Conservation (phyloP, 1,284 basidiomycete genomes). For the Polyporus tsugae region DNA sequence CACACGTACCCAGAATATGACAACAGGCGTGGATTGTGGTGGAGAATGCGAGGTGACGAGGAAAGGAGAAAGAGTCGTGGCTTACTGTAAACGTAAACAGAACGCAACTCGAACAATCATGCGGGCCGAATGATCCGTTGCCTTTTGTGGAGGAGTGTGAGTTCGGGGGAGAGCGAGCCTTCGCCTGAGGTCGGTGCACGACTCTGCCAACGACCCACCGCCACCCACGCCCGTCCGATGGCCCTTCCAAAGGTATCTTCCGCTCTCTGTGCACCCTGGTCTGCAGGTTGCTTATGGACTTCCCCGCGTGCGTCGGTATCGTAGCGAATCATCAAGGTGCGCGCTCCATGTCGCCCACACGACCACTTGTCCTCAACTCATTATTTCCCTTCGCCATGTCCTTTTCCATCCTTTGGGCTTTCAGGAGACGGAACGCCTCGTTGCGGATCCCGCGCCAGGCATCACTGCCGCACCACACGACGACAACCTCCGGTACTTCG, state of each 20-base stretch:
- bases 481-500: constrained; percentile 98
- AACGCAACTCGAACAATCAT: not conserved
- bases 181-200: not conserved
- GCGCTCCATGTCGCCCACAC: constrained; percentile 29
- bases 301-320: not conserved
- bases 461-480: constrained; percentile 95
- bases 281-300: constrained; percentile 1
- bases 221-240: constrained; percentile 22
- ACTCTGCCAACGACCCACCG: constrained; percentile 18
- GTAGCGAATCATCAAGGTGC: constrained; percentile 67
- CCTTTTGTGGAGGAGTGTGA: constrained; percentile 13
- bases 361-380: constrained; percentile 22
- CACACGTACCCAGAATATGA: not conserved
- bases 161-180: not conserved
- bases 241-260: constrained; percentile 34
- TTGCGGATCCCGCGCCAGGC: constrained; percentile 95
- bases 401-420: not conserved
- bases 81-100: not conserved
- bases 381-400: constrained; percentile 6
- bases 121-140: constrained; percentile 5
- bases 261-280: not conserved
- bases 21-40: not conserved
- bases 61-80: not conserved
- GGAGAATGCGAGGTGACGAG: not conserved
- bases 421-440: constrained; percentile 96